A percentile compares a stretch with the other conserved stretches of the same genome.
phyloP scores from a whole-genome alignment of 2,329 filamentous ascomycete species.

The Ophiostoma ips region DNA sequence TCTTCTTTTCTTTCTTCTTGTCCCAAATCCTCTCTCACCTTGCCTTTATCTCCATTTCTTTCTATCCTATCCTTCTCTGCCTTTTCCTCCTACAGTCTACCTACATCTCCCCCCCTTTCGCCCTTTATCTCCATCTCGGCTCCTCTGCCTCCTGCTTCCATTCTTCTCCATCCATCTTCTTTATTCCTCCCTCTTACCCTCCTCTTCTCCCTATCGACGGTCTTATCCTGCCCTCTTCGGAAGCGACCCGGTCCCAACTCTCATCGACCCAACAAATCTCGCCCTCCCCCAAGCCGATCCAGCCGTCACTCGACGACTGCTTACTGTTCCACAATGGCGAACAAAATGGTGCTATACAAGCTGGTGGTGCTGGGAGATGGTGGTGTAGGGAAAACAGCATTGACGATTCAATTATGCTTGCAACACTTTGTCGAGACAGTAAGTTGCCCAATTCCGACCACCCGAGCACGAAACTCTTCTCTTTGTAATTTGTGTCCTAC shows the following conservation, averaged over 20 bases:
- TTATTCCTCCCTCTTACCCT: neutral
- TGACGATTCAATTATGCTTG: constrained; percentile 92
- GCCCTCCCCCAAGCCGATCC: constrained; percentile 1
- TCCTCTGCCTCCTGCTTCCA: neutral
- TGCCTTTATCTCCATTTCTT: neutral
- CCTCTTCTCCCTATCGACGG: neutral
- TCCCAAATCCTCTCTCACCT: neutral
- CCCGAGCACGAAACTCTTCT: neutral
- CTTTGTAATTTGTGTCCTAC: neutral
- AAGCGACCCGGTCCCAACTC: neutral
- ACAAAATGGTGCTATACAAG: constrained; percentile 92
- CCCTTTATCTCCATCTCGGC: neutral
- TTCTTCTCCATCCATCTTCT: neutral
- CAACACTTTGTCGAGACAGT: constrained; percentile 94
- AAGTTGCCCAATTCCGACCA: constrained; percentile 22
- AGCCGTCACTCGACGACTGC: constrained; percentile 9
- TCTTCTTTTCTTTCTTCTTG: neutral
- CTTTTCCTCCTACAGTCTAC: neutral
- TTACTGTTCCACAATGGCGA: constrained; percentile 48
- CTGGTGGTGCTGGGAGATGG: constrained; percentile 90
- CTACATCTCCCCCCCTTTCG: neutral
- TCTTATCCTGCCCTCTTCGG: neutral
- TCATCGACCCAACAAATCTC: neutral
- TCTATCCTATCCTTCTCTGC: neutral
- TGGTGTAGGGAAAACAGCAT: constrained; percentile 84